Evolutionary conservation across 2,329 filamentous ascomycete species (phyloP).

Genomic region (Aspergillus udagawae): DNA sequence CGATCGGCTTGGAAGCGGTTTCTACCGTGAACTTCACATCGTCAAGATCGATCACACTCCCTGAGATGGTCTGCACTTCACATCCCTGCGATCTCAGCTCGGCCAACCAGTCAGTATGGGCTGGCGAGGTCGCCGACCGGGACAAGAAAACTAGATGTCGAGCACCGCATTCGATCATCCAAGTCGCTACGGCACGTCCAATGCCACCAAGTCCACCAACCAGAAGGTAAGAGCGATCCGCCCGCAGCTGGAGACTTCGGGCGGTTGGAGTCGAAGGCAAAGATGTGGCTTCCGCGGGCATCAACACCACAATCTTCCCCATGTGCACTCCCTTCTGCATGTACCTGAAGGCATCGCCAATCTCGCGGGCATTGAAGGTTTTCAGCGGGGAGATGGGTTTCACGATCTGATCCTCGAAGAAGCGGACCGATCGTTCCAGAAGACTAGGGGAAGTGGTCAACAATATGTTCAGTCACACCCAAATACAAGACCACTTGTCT

Average conservation of each 20-base stretch:
- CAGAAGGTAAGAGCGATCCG: constrained; percentile 28
- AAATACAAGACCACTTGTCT: too few relatives aligned
- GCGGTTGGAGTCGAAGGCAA: neutral
- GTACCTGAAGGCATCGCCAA: constrained; percentile 36
- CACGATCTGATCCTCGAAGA: neutral
- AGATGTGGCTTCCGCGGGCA: neutral
- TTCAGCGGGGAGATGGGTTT: constrained; percentile 2
- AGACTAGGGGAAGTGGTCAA: too few relatives aligned
- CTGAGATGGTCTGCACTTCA: constrained; percentile 8
- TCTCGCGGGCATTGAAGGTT: constrained; percentile 17
- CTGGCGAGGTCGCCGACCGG: constrained; percentile 18
- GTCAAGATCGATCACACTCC: constrained; percentile 8
- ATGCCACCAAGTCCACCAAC: constrained; percentile 40
- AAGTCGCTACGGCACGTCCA: constrained; percentile 29
- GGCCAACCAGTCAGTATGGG: constrained; percentile 9
- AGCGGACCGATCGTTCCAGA: neutral
- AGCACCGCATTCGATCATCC: constrained; percentile 34
- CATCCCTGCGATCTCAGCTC: constrained; percentile 17
- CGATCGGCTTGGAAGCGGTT: constrained; percentile 1
- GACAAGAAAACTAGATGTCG: constrained; percentile 33
- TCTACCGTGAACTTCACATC: neutral
- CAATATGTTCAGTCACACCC: too few relatives aligned
- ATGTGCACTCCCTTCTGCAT: constrained; percentile 42
- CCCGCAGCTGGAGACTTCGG: neutral
- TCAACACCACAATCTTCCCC: constrained; percentile 38